A percentile compares a stretch with the other conserved stretches of the same genome.
These are phyloP conservation scores for Secale cereale DNA, from an alignment of 176 grass and related monocot genomes.

Conservation along the genomic window DNA sequence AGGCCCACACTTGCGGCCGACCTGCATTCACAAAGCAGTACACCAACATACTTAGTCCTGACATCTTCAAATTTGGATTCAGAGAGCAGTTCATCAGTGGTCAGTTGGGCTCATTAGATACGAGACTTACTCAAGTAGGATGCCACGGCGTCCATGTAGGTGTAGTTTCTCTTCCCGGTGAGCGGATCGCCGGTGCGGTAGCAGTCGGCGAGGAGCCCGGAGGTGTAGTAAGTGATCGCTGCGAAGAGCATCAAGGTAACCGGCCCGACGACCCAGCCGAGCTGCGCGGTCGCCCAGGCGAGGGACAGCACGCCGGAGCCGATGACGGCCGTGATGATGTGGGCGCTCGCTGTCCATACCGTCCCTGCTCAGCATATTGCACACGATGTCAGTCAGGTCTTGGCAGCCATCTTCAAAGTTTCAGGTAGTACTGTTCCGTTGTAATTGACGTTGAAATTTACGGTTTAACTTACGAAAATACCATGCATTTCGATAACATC, in stretches of 20 bases:
- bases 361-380: constrained; percentile 42
- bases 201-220: constrained; percentile 75
- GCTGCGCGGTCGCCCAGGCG: constrained; percentile 82
- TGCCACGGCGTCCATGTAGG: constrained; percentile 79
- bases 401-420: not conserved
- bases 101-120: not conserved
- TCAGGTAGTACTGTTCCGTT: not conserved
- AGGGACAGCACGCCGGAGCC: constrained; percentile 92
- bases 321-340: constrained; percentile 96
- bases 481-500: not conserved
- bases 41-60: not conserved
- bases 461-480: too few species aligned
- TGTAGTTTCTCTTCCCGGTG: constrained; percentile 72
- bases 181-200: constrained; percentile 60
- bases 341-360: constrained; percentile 80
- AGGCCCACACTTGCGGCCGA: constrained; percentile 58
- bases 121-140: constrained; percentile 50
- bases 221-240: constrained; percentile 81
- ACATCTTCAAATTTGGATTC: not conserved
- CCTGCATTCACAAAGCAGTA: constrained; percentile 33
- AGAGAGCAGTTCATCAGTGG: not conserved
- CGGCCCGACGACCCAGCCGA: constrained; percentile 71
- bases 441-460: not conserved
- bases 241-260: constrained; percentile 65
- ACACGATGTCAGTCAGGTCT: not conserved